Evolutionary conservation across 768 basidiomycete species (phyloP).

Genomic region (Collybia sordida): DNA sequence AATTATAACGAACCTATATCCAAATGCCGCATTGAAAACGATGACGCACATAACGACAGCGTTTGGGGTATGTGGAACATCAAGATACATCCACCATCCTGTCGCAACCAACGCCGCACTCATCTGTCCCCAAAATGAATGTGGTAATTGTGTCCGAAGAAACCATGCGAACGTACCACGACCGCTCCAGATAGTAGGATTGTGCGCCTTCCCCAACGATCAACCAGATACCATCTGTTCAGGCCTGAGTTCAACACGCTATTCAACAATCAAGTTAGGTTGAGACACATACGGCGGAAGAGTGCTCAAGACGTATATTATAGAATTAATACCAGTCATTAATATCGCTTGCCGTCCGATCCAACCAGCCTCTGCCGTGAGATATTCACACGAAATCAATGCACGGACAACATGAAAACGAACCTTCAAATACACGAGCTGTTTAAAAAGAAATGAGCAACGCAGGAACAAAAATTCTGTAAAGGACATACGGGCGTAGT

Average conservation of each 20-base stretch:
- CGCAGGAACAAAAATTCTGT: neutral
- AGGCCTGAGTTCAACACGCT: constrained; percentile 3
- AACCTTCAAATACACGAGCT: constrained; percentile 93
- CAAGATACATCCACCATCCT: constrained; percentile 94
- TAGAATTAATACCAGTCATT: constrained; percentile 86
- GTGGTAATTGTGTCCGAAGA: neutral
- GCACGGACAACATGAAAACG: constrained; percentile 5
- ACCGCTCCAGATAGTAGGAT: constrained; percentile 79
- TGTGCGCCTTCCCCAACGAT: constrained; percentile 77
- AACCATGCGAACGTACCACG: constrained; percentile 39
- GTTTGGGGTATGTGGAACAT: constrained; percentile 79
- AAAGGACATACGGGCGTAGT: constrained; percentile 78
- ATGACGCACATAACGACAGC: constrained; percentile 90
- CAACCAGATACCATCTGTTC: constrained; percentile 81
- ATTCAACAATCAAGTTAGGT: constrained; percentile 2
- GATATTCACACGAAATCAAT: neutral
- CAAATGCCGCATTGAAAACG: constrained; percentile 91
- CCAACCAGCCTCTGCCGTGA: constrained; percentile 75
- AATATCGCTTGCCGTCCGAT: constrained; percentile 81
- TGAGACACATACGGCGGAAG: constrained; percentile 59
- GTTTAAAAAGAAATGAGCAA: neutral
- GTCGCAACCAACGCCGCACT: constrained; percentile 74
- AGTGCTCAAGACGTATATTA: constrained; percentile 68
- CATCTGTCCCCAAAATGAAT: constrained; percentile 55
- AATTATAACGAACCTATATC: constrained; percentile 58